Evolutionary conservation across 2,329 filamentous ascomycete genomes (phyloP).

Genomic region (Scedosporium minutisporum): DNA sequence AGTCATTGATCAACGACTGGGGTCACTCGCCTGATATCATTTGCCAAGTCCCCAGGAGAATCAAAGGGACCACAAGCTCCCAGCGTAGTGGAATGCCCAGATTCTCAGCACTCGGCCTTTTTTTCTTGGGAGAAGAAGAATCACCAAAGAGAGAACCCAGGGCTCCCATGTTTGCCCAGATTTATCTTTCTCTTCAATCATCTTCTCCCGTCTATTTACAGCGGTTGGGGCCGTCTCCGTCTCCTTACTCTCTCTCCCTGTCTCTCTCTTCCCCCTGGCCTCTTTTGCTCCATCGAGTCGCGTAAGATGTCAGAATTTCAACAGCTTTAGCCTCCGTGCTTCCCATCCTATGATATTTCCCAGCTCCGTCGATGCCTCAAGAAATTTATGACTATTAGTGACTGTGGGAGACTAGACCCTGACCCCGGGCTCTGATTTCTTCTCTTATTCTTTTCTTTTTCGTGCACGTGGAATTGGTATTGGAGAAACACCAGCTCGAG

Average conservation of each 20-base stretch:
- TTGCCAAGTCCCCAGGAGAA: conserved; percentile 1
- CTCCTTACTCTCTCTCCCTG: neutral
- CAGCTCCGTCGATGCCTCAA: too few species aligned
- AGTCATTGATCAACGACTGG: conserved; percentile 3
- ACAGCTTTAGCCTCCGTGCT: too few species aligned
- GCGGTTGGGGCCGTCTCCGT: neutral
- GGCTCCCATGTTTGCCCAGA: neutral
- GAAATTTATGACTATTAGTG: too few species aligned
- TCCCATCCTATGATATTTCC: too few species aligned
- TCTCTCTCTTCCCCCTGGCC: neutral
- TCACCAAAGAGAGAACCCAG: neutral
- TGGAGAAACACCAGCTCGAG: too few species aligned
- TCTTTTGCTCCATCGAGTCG: neutral
- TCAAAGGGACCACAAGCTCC: neutral
- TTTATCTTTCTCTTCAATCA: neutral
- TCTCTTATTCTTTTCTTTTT: too few species aligned
- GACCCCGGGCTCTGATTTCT: too few species aligned
- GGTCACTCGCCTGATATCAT: neutral
- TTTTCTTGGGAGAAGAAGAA: neutral
- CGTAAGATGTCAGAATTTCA: too few species aligned
- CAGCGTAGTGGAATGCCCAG: neutral
- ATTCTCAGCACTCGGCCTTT: neutral
- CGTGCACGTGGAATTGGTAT: too few species aligned
- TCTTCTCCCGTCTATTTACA: neutral
- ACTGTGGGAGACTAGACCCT: too few species aligned